Percentiles rank a stretch among this genome's conserved stretches.
phyloP scores from a whole-genome alignment of 257 asterid species.

The Fraxinus excelsior region DNA sequence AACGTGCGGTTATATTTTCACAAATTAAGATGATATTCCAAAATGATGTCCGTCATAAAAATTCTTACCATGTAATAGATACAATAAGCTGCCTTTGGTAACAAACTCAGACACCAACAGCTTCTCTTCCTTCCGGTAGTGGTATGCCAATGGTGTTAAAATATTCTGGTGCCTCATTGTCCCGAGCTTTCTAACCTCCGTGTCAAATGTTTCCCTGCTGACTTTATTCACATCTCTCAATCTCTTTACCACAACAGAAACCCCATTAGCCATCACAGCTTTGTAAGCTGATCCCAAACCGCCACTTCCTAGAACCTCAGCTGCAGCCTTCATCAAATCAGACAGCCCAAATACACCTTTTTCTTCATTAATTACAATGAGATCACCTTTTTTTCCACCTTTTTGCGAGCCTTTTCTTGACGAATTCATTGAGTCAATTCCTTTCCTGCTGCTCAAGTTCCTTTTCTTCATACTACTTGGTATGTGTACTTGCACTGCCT shows the following conservation, averaged over 20 bases:
- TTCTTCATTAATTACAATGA: slow-evolving; percentile 67
- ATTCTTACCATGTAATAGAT: slow-evolving; percentile 68
- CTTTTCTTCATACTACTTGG: slow-evolving; percentile 35
- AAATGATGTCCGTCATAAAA: too few relatives aligned
- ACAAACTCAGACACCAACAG: slow-evolving; percentile 67
- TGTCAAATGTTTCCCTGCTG: slow-evolving; percentile 60
- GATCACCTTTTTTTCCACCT: slow-evolving; percentile 43
- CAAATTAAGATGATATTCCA: too few relatives aligned
- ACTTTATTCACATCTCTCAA: slow-evolving; percentile 68
- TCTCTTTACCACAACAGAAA: slow-evolving; percentile 86
- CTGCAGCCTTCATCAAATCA: slow-evolving; percentile 97
- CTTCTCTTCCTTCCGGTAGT: slow-evolving; percentile 83
- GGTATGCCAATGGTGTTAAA: slow-evolving; percentile 78
- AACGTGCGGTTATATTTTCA: too few relatives aligned
- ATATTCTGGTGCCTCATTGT: slow-evolving; percentile 59
- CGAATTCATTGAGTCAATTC: slow-evolving; percentile 30
- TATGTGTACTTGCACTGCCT: slow-evolving; percentile 43
- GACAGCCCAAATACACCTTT: slow-evolving; percentile 69
- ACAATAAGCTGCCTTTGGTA: slow-evolving; percentile 72
- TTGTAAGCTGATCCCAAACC: slow-evolving; percentile 85
- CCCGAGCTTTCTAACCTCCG: slow-evolving; percentile 66
- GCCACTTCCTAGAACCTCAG: slow-evolving; percentile 91
- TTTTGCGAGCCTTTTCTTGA: slow-evolving; percentile 36
- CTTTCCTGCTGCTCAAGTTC: slow-evolving; percentile 34
- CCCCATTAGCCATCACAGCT: slow-evolving; percentile 67